phyloP scores from a whole-genome alignment of 805 yeast species.

The Danielozyma ontarioensis region DNA sequence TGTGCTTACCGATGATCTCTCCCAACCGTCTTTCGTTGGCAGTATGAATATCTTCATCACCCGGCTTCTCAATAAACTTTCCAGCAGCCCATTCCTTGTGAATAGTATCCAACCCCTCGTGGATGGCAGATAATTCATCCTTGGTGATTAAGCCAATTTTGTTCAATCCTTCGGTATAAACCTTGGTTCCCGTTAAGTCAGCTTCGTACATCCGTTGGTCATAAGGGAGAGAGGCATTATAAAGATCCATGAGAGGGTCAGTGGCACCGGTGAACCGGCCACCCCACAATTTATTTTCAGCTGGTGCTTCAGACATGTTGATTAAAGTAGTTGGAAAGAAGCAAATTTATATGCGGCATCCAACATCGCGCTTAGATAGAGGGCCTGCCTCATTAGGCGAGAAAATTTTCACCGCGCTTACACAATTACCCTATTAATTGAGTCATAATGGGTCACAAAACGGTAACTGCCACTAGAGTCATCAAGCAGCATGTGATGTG shows the following conservation, averaged over 20 bases:
- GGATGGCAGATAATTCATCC: slow-evolving; percentile 76
- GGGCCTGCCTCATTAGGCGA: not conserved
- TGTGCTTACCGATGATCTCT: slow-evolving; percentile 86
- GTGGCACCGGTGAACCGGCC: slow-evolving; percentile 97
- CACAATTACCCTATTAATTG: not conserved
- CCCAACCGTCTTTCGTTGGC: slow-evolving; percentile 98
- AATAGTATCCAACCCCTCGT: slow-evolving; percentile 70
- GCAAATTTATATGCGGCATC: not conserved
- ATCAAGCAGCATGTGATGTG: no score
- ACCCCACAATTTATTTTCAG: slow-evolving; percentile 88
- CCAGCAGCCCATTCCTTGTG: slow-evolving; percentile 76
- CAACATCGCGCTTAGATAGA: not conserved
- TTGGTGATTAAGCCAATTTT: slow-evolving; percentile 70
- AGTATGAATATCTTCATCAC: slow-evolving; percentile 98
- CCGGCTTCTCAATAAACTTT: slow-evolving; percentile 67
- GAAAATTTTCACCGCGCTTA: not conserved
- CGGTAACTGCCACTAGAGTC: no score
- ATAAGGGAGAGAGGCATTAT: slow-evolving; percentile 94
- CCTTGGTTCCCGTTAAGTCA: slow-evolving; percentile 90
- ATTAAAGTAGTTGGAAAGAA: not conserved
- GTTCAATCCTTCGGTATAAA: slow-evolving; percentile 81
- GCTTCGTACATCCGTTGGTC: slow-evolving; percentile 93
- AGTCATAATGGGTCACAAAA: not conserved
- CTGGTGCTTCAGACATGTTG: slow-evolving; percentile 39
- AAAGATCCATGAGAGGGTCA: slow-evolving; percentile 95